Evolutionary conservation across 225 moss, liverwort and hornwort species (phyloP).

Genomic region (Straminergon stramineum): DNA sequence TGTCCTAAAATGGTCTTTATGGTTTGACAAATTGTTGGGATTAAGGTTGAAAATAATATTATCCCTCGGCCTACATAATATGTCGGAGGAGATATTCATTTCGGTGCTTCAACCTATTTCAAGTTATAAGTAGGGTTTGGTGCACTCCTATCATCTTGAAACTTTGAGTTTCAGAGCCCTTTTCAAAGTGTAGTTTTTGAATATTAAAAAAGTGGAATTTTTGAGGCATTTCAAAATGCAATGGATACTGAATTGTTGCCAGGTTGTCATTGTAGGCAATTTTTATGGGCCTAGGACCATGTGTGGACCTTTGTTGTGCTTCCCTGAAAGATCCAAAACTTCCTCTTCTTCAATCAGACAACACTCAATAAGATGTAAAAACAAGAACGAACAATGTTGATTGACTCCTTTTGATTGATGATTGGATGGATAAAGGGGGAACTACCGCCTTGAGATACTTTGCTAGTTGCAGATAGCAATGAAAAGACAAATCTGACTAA

Average conservation of each 20-base stretch:
- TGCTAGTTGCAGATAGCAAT: background rate
- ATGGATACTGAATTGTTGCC: background rate
- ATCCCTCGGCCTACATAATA: too few relatives aligned
- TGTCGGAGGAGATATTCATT: too few relatives aligned
- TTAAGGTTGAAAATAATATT: background rate
- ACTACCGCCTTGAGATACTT: background rate
- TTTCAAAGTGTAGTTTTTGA: fast-evolving
- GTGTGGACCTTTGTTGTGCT: fast-evolving
- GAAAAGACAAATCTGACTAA: fast-evolving
- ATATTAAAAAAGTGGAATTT: background rate
- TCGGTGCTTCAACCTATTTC: background rate
- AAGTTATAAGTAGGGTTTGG: fast-evolving
- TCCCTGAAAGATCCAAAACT: fast-evolving
- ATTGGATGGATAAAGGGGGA: fast-evolving
- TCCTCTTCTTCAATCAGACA: background rate
- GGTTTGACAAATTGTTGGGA: fast-evolving
- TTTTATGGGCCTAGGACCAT: background rate
- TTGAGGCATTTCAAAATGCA: background rate
- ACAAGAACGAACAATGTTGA: background rate
- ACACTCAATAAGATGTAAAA: background rate
- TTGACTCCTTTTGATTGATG: background rate
- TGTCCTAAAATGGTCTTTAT: fast-evolving
- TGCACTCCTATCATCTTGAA: fast-evolving
- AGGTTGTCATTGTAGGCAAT: background rate
- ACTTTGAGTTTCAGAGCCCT: background rate